Base-by-base conservation (phyloP, 139 green algal species). In the Chlorella sp. region DNA sequence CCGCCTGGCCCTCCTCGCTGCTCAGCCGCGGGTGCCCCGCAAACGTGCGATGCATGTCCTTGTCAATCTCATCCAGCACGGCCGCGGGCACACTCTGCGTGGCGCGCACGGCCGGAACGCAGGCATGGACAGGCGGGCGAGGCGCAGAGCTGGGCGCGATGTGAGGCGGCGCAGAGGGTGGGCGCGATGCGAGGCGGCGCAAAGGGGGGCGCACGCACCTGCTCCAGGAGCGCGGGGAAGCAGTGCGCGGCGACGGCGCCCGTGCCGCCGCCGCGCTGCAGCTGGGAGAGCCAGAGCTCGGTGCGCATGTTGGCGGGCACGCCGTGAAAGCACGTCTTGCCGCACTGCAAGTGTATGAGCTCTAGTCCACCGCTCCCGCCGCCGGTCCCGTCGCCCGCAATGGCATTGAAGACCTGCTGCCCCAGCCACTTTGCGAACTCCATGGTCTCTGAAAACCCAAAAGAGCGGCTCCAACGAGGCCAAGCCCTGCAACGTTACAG, bases 21-120 rank as follows among this genome's bases (percentile, higher is more conserved):
- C 70, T 66, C 61, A 90, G 82, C 41, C 56, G 72, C 5, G 65
- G 58, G 62, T 84, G 66, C 9, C 78, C 75, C 1, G 91, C 91
- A 61, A 96, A 96, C 1, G 90, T 96, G 40, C 91, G 82, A 64
- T 80, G 79, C 11, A 90, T 70, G 71, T 95, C 91, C 74, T 95
- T 95, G 0, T 95, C 88, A 25, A 95, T 95, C 29, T 91, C 86
- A n/a, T 35, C 48, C 9, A 79, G 58, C 7, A 93, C 85, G 35
- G 92, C 72, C 8, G n/a, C 25, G 2, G 55, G 33, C 21, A 85
- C 40, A 41, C 27, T 48, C 59, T 76, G 67, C 58, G n/a, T n/a
- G n/a, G n/a, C n/a, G n/a, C n/a, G n/a, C n/a, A n/a, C n/a, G n/a
- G n/a, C n/a, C n/a, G n/a, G n/a, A n/a, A n/a, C n/a, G n/a, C n/a